A percentile compares a stretch with the other conserved stretches of the same genome.
Evolutionary conservation across 768 basidiomycete genomes (phyloP).

Genomic region (Boletus sensibilis): DNA sequence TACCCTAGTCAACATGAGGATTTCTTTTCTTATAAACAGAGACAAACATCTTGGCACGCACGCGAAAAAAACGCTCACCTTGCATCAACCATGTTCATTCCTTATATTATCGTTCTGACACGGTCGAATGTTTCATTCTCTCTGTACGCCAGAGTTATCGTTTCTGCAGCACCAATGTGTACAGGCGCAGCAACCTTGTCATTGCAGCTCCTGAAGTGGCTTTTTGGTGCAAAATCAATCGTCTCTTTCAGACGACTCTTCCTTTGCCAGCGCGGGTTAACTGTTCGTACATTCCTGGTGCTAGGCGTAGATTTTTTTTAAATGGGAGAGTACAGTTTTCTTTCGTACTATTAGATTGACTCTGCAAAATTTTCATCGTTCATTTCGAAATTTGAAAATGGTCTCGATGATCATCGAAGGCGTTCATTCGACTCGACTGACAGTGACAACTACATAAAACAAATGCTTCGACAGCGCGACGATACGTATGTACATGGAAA

Average conservation of each 20-base stretch:
- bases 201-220: slow-evolving; percentile 35
- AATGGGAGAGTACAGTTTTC: slow-evolving; percentile 15
- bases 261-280: slow-evolving; percentile 7
- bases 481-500: background rate
- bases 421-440: background rate
- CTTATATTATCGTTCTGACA: background rate
- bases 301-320: slow-evolving; percentile 9
- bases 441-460: no score
- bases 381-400: background rate
- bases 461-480: background rate
- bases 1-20: slow-evolving; percentile 30
- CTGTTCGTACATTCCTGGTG: background rate
- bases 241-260: slow-evolving; percentile 7
- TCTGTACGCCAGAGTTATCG: background rate
- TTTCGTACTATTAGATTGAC: background rate
- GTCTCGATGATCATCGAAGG: background rate
- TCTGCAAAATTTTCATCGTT: no score
- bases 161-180: slow-evolving; percentile 29
- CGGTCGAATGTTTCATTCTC: background rate
- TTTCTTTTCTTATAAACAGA: slow-evolving; percentile 17
- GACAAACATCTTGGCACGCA: slow-evolving; percentile 4
- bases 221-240: slow-evolving; percentile 28
- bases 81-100: background rate
- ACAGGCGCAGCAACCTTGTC: slow-evolving; percentile 30
- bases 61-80: background rate